Percentiles rank a stretch among this genome's conserved stretches.
phyloP scores from a whole-genome alignment of 148 eudicot species.

The Rheum nobile region DNA sequence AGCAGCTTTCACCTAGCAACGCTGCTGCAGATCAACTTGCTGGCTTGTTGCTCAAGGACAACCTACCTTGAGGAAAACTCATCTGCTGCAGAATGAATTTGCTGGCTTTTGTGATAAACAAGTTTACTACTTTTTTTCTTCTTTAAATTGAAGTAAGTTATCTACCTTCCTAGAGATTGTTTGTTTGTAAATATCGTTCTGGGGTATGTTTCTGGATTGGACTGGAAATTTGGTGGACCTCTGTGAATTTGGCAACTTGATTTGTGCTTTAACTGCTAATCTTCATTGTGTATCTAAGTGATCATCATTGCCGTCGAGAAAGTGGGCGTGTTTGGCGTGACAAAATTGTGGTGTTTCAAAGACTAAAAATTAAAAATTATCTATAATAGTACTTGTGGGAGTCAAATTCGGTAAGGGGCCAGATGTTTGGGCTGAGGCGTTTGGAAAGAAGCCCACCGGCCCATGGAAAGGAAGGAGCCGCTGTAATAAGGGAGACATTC shows the following conservation, averaged over 20 bases:
- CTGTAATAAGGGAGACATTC: too few species aligned
- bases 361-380: too few species aligned
- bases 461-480: too few species aligned
- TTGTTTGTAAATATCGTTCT: neutral
- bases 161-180: neutral
- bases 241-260: neutral
- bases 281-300: neutral
- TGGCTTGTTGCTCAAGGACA: constrained; percentile 44
- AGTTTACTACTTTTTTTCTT: neutral
- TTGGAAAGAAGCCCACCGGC: too few species aligned
- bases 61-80: constrained; percentile 15
- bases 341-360: too few species aligned
- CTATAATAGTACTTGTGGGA: too few species aligned
- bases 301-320: neutral
- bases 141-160: neutral
- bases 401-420: too few species aligned
- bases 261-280: neutral
- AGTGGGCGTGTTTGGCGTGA: too few species aligned
- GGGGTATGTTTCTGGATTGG: neutral
- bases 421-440: too few species aligned
- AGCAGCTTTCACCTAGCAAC: constrained; percentile 25
- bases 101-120: too few species aligned
- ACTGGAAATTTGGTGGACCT: neutral
- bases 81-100: neutral
- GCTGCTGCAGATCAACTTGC: constrained; percentile 47